phyloP scores from a whole-genome alignment of 2,329 filamentous ascomycete species.

The Coniosporium uncinatum region DNA sequence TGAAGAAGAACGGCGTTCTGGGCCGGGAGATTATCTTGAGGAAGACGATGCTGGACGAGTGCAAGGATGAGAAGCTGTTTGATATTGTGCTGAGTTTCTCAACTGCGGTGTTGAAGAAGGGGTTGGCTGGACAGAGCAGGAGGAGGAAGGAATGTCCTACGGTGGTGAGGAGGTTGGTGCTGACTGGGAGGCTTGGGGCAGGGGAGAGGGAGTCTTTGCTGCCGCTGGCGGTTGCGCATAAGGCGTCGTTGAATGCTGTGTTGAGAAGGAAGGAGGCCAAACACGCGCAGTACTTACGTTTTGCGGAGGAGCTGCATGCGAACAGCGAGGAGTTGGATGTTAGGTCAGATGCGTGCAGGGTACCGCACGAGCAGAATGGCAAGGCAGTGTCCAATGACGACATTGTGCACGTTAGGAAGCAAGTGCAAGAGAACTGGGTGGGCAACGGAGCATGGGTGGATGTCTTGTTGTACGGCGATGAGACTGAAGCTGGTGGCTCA shows the following conservation, averaged over 20 bases:
- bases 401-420: conserved; percentile 41
- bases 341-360: conserved; percentile 37
- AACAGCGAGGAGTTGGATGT: conserved; percentile 55
- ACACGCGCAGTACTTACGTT: conserved; percentile 53
- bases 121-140: conserved; percentile 29
- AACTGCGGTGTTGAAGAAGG: conserved; percentile 72
- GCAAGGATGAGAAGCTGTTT: conserved; percentile 84
- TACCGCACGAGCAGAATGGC: neutral
- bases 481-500: conserved; percentile 47
- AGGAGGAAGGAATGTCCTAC: conserved; percentile 21
- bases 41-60: conserved; percentile 97
- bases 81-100: conserved; percentile 85
- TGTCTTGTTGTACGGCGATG: conserved; percentile 62
- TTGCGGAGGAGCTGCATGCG: conserved; percentile 56
- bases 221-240: conserved; percentile 69
- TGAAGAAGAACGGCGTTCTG: conserved; percentile 83
- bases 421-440: conserved; percentile 70
- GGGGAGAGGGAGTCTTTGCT: conserved; percentile 39
- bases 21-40: conserved; percentile 76
- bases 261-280: conserved; percentile 56
- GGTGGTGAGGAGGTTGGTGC: conserved; percentile 44
- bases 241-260: conserved; percentile 54
- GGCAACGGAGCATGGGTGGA: conserved; percentile 73
- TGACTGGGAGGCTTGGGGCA: conserved; percentile 19
- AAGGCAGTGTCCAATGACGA: conserved; percentile 13